Evolutionary conservation across 108 stramenopile genomes (phyloP).

Genomic region (Nitzschia sp.): DNA sequence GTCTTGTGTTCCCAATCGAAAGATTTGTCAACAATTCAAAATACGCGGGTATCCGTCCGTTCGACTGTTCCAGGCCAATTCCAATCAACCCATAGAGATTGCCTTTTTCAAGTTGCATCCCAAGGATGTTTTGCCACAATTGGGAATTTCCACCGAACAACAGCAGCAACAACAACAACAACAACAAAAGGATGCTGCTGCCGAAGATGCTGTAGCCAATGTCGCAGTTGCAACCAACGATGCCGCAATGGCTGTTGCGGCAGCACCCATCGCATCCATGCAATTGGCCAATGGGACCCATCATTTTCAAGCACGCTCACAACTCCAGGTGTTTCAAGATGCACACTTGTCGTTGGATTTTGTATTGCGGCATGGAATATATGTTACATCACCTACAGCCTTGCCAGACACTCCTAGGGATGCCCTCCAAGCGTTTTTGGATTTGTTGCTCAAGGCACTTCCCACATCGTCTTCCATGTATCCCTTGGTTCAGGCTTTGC

Average conservation of each 20-base stretch:
- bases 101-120: slow-evolving; percentile 16
- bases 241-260: background rate
- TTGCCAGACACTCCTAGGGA: slow-evolving; percentile 9
- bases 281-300: background rate
- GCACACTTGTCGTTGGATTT: slow-evolving; percentile 69
- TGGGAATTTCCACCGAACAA: slow-evolving; percentile 22
- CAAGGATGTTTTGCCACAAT: slow-evolving; percentile 22
- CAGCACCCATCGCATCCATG: background rate
- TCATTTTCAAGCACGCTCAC: slow-evolving; percentile 48
- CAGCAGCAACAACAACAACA: background rate
- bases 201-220: slow-evolving; percentile 21
- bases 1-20: slow-evolving; percentile 61
- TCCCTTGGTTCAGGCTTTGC: background rate
- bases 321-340: slow-evolving; percentile 49
- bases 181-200: no score
- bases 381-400: slow-evolving; percentile 8
- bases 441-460: slow-evolving; percentile 12
- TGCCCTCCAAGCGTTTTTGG: slow-evolving; percentile 25
- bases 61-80: slow-evolving; percentile 44
- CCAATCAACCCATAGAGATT: slow-evolving; percentile 21
- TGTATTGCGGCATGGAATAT: slow-evolving; percentile 57
- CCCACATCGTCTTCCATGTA: slow-evolving; percentile 22
- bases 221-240: slow-evolving; percentile 12
- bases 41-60: slow-evolving; percentile 59
- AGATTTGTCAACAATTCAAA: slow-evolving; percentile 51